A percentile compares a stretch with the other conserved stretches of the same genome.
Conservation (phyloP, 1,284 basidiomycete genomes). For the Xerocomus amazonicus region DNA sequence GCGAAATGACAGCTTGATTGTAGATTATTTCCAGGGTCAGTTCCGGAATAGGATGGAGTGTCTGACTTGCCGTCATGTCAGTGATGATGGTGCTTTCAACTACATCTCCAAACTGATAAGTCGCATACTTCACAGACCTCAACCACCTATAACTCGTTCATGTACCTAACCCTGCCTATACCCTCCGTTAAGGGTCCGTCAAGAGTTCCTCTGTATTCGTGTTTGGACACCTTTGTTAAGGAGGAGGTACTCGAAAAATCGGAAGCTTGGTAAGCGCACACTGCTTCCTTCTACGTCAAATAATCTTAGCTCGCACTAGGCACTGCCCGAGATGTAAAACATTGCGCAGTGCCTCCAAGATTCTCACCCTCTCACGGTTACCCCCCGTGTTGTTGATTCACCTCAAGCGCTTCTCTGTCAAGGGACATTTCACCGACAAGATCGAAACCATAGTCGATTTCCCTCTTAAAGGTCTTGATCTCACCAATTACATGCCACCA, state of each 20-base stretch:
- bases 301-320: slow-evolving; percentile 43
- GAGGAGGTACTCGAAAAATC: slow-evolving; percentile 91
- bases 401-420: slow-evolving; percentile 92
- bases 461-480: slow-evolving; percentile 78
- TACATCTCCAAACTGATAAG: slow-evolving; percentile 8
- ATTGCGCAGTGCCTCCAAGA: slow-evolving; percentile 70
- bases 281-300: slow-evolving; percentile 2
- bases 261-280: slow-evolving; percentile 79
- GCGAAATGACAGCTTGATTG: slow-evolving; percentile 92
- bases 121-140: slow-evolving; percentile 66
- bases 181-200: slow-evolving; percentile 59
- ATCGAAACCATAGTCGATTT: slow-evolving; percentile 89
- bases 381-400: slow-evolving; percentile 95
- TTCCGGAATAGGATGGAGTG: slow-evolving; percentile 91
- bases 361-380: slow-evolving; percentile 82
- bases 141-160: slow-evolving; percentile 97
- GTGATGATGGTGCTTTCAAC: slow-evolving; percentile 27
- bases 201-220: slow-evolving; percentile 76
- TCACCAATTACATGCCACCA: slow-evolving; percentile 89
- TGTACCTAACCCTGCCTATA: slow-evolving; percentile 91
- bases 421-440: slow-evolving; percentile 94
- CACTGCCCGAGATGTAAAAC: slow-evolving; percentile 87
- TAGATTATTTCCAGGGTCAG: slow-evolving; percentile 98
- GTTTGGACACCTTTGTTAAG: slow-evolving; percentile 89
- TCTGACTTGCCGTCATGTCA: slow-evolving; percentile 83